These are phyloP conservation scores for Syncephalastrum sp. DNA, from an alignment of 371 early-diverging fungal species.

Conservation along the genomic window DNA sequence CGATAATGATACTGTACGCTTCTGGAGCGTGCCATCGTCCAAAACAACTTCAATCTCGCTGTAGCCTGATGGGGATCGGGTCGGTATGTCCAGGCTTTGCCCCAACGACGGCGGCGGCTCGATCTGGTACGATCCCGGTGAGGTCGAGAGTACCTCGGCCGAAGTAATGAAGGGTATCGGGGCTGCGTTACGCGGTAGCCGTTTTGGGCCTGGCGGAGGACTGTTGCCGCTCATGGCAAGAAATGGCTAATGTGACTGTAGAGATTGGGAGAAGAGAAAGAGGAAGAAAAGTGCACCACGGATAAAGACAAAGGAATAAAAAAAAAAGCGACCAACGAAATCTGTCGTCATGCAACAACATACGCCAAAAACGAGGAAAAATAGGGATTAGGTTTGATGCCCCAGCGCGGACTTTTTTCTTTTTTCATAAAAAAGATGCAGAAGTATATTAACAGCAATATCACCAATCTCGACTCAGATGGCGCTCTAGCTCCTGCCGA, in stretches of 20 bases:
- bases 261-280: too few species aligned
- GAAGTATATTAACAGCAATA: neutral
- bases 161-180: conserved; percentile 5
- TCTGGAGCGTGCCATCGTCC: conserved; percentile 29
- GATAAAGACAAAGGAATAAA: too few species aligned
- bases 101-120: conserved; percentile 7
- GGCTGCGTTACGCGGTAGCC: conserved; percentile 6
- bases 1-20: conserved; percentile 27
- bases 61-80: conserved; percentile 10
- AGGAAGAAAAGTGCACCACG: too few species aligned
- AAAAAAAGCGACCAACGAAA: too few species aligned
- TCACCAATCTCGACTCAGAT: conserved; percentile 20
- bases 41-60: conserved; percentile 31
- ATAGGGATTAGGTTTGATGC: too few species aligned
- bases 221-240: too few species aligned
- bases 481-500: conserved; percentile 12
- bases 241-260: too few species aligned
- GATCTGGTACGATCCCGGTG: conserved; percentile 1
- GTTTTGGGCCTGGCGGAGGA: neutral
- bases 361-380: too few species aligned
- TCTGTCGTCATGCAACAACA: too few species aligned
- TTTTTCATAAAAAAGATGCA: neutral
- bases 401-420: neutral
- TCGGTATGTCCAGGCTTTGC: conserved; percentile 4
- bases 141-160: neutral